Percentiles rank a stretch among this genome's conserved stretches.
Evolutionary conservation across 2,329 filamentous ascomycete genomes (phyloP).

Genomic region (Bipolaris gigantea): DNA sequence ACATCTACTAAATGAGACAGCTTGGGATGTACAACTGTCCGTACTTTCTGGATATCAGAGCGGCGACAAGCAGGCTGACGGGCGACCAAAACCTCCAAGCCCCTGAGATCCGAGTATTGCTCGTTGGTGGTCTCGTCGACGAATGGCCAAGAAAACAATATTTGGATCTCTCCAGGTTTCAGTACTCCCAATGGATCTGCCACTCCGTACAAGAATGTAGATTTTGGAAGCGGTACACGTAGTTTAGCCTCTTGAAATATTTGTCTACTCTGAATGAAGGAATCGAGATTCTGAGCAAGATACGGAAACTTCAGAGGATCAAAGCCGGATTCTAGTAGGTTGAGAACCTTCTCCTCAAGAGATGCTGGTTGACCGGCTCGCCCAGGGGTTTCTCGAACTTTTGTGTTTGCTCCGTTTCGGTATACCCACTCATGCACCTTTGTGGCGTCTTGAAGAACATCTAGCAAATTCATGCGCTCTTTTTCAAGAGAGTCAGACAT

Average conservation of each 20-base stretch:
- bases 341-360: constrained; percentile 31
- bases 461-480: constrained; percentile 57
- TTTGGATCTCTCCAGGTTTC: constrained; percentile 66
- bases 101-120: constrained; percentile 57
- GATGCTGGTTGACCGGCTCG: constrained; percentile 31
- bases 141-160: constrained; percentile 68
- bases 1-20: constrained; percentile 74
- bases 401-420: constrained; percentile 40
- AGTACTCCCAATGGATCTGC: constrained; percentile 66
- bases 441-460: constrained; percentile 55
- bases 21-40: constrained; percentile 56
- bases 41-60: constrained; percentile 70
- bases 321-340: constrained; percentile 57
- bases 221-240: constrained; percentile 63
- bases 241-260: constrained; percentile 58
- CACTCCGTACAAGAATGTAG: constrained; percentile 67
- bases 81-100: constrained; percentile 66
- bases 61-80: constrained; percentile 69
- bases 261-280: constrained; percentile 57
- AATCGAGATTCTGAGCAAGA: constrained; percentile 53
- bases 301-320: constrained; percentile 52
- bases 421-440: constrained; percentile 55
- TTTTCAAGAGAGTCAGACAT: constrained; percentile 55
- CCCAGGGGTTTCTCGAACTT: constrained; percentile 23
- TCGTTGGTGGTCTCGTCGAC: constrained; percentile 56